These are phyloP conservation scores for Saccharomycopsis hybrid DNA, from an alignment of 1,139 yeast genomes.

Conservation along the genomic window DNA sequence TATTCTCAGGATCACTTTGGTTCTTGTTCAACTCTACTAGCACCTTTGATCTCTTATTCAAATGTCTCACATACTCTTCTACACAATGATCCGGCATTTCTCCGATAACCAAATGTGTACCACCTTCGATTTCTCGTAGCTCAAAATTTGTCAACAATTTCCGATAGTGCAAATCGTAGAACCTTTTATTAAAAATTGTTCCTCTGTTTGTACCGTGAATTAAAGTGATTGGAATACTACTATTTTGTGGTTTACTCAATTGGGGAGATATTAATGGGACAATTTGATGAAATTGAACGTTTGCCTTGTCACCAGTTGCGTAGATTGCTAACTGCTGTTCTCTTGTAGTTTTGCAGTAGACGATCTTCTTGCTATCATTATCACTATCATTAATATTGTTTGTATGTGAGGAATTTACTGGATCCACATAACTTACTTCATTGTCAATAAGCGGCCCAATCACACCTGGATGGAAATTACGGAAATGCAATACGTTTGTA, in stretches of 20 bases:
- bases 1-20: neutral
- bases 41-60: neutral
- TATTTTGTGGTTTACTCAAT: neutral
- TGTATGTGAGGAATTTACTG: neutral
- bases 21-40: neutral
- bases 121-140: neutral
- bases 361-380: neutral
- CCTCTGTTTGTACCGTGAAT: too few relatives aligned
- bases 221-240: neutral
- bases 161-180: too few relatives aligned
- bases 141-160: neutral
- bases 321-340: constrained; percentile 1
- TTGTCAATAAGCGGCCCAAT: too few relatives aligned
- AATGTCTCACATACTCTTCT: neutral
- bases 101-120: too few relatives aligned
- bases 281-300: neutral
- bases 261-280: neutral
- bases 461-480: neutral
- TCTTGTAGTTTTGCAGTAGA: neutral
- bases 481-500: neutral
- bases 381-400: neutral
- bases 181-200: too few relatives aligned
- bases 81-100: too few relatives aligned
- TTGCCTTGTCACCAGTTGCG: neutral
- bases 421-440: too few relatives aligned